These are phyloP conservation scores for Tuber microsphaerosporum DNA, from an alignment of 495 filamentous ascomycete species.

Conservation along the genomic window DNA sequence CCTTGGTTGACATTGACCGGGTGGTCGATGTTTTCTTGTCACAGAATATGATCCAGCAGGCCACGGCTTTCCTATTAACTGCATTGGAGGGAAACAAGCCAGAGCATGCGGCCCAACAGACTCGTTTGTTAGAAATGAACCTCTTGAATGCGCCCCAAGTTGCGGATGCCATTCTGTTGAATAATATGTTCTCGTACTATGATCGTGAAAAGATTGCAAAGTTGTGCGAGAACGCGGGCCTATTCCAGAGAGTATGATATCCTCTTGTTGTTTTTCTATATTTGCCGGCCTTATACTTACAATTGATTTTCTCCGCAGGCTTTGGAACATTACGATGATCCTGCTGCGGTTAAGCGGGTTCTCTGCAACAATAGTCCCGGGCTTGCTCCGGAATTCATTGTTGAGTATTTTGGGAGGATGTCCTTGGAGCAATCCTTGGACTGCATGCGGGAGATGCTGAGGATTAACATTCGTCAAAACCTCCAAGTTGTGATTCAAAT, in stretches of 20 bases:
- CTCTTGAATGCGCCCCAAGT: conserved; percentile 92
- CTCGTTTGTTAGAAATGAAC: conserved; percentile 95
- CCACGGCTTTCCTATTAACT: conserved; percentile 92
- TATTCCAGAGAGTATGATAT: conserved; percentile 58
- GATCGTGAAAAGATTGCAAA: conserved; percentile 79
- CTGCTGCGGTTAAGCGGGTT: conserved; percentile 79
- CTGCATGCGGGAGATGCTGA: conserved; percentile 92
- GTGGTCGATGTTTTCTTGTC: conserved; percentile 96
- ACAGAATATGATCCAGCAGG: conserved; percentile 94
- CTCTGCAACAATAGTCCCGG: conserved; percentile 65
- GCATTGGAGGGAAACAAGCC: conserved; percentile 88
- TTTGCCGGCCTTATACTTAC: not conserved
- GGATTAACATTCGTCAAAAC: conserved; percentile 91
- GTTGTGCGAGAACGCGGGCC: conserved; percentile 83
- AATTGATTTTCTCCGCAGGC: conserved; percentile 46
- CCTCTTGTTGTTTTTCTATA: not conserved
- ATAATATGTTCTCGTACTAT: conserved; percentile 95
- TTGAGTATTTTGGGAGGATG: conserved; percentile 83
- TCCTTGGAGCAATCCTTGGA: conserved; percentile 92
- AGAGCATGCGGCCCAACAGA: conserved; percentile 88
- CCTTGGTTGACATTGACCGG: conserved; percentile 85
- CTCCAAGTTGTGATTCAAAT: conserved; percentile 88
- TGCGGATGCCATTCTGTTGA: conserved; percentile 91
- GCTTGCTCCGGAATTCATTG: conserved; percentile 79
- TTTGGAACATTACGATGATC: conserved; percentile 87